A percentile compares a stretch with the other conserved stretches of the same genome.
phyloP scores from a whole-genome alignment of 306 rosid genomes.

The Sesbania bispinosa region DNA sequence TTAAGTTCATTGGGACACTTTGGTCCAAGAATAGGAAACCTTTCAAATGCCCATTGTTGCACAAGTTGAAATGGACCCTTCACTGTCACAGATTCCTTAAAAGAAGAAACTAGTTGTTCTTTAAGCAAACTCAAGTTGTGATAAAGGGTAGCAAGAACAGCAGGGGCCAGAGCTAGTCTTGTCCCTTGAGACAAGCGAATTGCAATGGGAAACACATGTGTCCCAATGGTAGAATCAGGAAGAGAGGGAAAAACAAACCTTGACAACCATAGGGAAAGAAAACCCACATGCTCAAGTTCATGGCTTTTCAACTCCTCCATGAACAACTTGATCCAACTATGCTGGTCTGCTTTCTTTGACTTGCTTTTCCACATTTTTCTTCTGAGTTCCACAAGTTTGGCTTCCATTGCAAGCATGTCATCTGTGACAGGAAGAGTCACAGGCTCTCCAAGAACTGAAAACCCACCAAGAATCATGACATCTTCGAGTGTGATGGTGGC shows the following conservation, averaged over 20 bases:
- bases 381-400: not conserved
- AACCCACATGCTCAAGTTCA: slow-evolving; percentile 46
- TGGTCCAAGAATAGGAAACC: slow-evolving; percentile 25
- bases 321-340: slow-evolving; percentile 35
- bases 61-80: slow-evolving; percentile 17
- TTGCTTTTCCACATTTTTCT: not conserved
- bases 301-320: slow-evolving; percentile 2
- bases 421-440: not conserved
- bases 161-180: slow-evolving; percentile 21
- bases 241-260: slow-evolving; percentile 24
- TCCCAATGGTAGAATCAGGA: not conserved
- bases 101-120: slow-evolving; percentile 13
- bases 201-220: slow-evolving; percentile 3
- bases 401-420: not conserved
- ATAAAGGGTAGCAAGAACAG: slow-evolving; percentile 22
- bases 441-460: slow-evolving; percentile 35
- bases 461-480: slow-evolving; percentile 38
- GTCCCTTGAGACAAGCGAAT: slow-evolving; percentile 18
- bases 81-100: not conserved
- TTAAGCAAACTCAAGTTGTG: slow-evolving; percentile 21
- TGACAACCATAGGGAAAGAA: slow-evolving; percentile 43
- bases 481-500: slow-evolving; percentile 50
- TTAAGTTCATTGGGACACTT: slow-evolving; percentile 14
- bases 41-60: slow-evolving; percentile 22
- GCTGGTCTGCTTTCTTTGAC: slow-evolving; percentile 20